A percentile compares a stretch with the other conserved stretches of the same genome.
Evolutionary conservation across 257 asterid species (phyloP).

Genomic region (Vinca minor): DNA sequence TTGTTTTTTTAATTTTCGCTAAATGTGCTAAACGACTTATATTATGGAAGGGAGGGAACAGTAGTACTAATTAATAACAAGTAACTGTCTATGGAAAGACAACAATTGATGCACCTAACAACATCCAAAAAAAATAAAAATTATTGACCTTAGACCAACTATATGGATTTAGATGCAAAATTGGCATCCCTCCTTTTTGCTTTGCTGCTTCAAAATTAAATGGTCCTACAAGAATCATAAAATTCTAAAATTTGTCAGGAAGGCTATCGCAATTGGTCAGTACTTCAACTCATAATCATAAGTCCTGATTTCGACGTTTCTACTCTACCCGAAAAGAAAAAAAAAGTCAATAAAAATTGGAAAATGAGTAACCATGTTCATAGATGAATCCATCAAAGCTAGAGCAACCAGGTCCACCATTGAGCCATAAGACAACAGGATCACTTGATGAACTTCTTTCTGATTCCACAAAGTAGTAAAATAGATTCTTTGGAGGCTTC

Average conservation of each 20-base stretch:
- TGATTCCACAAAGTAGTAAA: constrained; percentile 49
- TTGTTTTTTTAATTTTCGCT: too few relatives aligned
- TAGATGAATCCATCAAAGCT: constrained; percentile 67
- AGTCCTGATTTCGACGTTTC: too few relatives aligned
- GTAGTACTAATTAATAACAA: background rate
- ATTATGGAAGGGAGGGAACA: too few relatives aligned
- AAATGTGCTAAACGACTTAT: too few relatives aligned
- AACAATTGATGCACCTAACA: background rate
- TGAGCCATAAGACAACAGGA: constrained; percentile 60
- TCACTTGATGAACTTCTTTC: constrained; percentile 39
- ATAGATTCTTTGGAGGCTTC: constrained; percentile 35
- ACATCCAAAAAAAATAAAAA: background rate
- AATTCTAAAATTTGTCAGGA: too few relatives aligned
- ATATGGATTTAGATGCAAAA: constrained; percentile 43
- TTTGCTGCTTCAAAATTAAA: constrained; percentile 48
- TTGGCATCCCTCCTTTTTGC: constrained; percentile 32
- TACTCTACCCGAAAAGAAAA: too few relatives aligned
- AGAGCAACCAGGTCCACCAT: constrained; percentile 66
- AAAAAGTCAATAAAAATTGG: background rate
- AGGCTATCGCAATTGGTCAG: too few relatives aligned
- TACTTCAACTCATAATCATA: too few relatives aligned
- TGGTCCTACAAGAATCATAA: constrained; percentile 40
- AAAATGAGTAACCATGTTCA: constrained; percentile 39
- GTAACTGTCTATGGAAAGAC: background rate
- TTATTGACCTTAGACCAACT: constrained; percentile 54